phyloP scores from a whole-genome alignment of 2,329 filamentous ascomycete genomes.

The Ophiosphaerella korrae region DNA sequence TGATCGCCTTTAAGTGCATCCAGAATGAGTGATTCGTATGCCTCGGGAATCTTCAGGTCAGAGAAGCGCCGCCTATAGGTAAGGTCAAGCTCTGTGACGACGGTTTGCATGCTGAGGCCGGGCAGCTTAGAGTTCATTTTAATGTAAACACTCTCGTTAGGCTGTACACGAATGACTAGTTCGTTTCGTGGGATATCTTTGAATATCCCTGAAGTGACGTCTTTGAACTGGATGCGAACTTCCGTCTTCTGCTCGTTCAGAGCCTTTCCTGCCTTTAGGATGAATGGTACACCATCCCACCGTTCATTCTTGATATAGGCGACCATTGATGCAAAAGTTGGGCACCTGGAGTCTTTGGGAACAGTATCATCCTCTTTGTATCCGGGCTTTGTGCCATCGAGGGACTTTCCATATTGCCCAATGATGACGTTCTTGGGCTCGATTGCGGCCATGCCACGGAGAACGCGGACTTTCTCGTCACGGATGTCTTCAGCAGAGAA shows the following conservation, averaged over 20 bases:
- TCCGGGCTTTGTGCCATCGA: slow-evolving; percentile 93
- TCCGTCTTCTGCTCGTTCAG: slow-evolving; percentile 99
- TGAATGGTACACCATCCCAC: slow-evolving; percentile 99
- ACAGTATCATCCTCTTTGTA: slow-evolving; percentile 99
- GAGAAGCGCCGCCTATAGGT: slow-evolving; percentile 99
- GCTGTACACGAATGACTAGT: slow-evolving; percentile 98
- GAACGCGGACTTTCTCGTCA: slow-evolving; percentile 96
- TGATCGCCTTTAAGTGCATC: slow-evolving; percentile 98
- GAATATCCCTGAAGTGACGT: slow-evolving; percentile 98
- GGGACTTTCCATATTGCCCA: slow-evolving; percentile 94
- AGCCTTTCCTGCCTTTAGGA: slow-evolving; percentile 98
- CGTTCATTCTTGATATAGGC: slow-evolving; percentile 99
- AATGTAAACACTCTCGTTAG: slow-evolving; percentile 99
- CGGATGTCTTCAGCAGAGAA: slow-evolving; percentile 98
- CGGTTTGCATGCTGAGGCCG: slow-evolving; percentile 98
- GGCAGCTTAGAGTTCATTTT: slow-evolving; percentile 99
- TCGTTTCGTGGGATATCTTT: slow-evolving; percentile 99
- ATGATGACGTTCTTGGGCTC: slow-evolving; percentile 99
- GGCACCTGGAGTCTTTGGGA: slow-evolving; percentile 94
- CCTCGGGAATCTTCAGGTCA: slow-evolving; percentile 98
- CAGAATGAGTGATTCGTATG: slow-evolving; percentile 95
- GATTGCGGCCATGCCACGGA: slow-evolving; percentile 89
- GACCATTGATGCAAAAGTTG: slow-evolving; percentile 96
- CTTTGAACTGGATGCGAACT: slow-evolving; percentile 98
- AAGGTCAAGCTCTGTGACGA: slow-evolving; percentile 96